Evolutionary conservation across 345 rosid species (phyloP).

Genomic region (Linum usitatissimum): DNA sequence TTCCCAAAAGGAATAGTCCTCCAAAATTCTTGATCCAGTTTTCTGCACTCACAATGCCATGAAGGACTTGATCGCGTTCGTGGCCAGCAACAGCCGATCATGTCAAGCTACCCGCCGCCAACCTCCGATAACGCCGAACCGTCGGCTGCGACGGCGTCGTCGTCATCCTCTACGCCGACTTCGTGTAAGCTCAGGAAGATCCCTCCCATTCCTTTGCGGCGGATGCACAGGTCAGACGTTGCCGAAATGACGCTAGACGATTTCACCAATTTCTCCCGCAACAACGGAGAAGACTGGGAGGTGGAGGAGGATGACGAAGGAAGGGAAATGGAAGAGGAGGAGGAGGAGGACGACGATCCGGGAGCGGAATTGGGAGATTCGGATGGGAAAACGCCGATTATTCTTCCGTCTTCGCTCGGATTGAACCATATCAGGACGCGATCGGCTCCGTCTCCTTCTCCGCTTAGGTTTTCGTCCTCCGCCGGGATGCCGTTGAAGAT

Average conservation of each 20-base stretch:
- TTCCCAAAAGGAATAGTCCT: too few relatives aligned
- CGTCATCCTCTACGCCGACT: conserved; percentile 19
- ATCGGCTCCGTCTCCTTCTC: conserved; percentile 39
- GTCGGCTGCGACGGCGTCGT: conserved; percentile 4
- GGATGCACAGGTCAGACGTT: conserved; percentile 5
- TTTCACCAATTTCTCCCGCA: neutral
- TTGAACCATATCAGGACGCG: conserved; percentile 72
- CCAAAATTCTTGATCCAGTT: neutral
- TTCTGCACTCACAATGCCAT: neutral
- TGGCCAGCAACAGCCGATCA: conserved; percentile 2
- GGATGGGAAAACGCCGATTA: conserved; percentile 26
- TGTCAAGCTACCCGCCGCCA: conserved; percentile 19
- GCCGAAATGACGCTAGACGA: neutral
- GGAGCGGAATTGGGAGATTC: neutral
- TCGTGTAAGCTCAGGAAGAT: conserved; percentile 49
- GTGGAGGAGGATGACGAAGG: conserved; percentile 2
- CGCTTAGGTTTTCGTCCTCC: conserved; percentile 46
- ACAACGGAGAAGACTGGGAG: conserved; percentile 6
- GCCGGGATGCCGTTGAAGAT: conserved; percentile 17
- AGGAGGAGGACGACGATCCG: neutral
- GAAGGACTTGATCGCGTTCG: neutral
- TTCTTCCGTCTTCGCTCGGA: conserved; percentile 52
- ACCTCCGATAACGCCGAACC: conserved; percentile 15
- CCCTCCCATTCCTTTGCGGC: conserved; percentile 42
- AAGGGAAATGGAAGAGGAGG: neutral